Conservation (phyloP, 139 green algal species). For the Spirogloea muscicola region DNA sequence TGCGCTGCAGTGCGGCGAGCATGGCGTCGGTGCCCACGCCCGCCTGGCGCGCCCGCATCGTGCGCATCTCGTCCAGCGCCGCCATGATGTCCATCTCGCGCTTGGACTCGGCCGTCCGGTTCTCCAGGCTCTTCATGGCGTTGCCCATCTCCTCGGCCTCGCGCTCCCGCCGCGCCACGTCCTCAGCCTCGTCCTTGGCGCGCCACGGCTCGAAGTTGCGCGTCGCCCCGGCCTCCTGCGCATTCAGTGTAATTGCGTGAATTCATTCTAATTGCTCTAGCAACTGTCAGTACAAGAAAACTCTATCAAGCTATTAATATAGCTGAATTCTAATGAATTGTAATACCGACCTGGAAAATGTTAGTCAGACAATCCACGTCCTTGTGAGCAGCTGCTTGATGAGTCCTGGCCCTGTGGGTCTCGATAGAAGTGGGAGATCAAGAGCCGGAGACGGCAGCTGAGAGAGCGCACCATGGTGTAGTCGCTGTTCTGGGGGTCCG, state of each 20-base stretch:
- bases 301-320: too few relatives aligned
- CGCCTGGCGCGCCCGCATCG: conserved; percentile 34
- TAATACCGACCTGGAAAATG: too few relatives aligned
- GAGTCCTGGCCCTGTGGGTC: too few relatives aligned
- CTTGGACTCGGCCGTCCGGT: conserved; percentile 85
- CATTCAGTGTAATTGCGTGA: too few relatives aligned
- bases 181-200: conserved; percentile 59
- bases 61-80: conserved; percentile 88
- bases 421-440: too few relatives aligned
- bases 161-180: conserved; percentile 52
- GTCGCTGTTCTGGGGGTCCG: conserved; percentile 90
- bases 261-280: too few relatives aligned
- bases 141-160: conserved; percentile 93
- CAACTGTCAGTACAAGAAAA: too few relatives aligned
- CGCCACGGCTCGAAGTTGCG: conserved; percentile 95
- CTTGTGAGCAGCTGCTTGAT: too few relatives aligned
- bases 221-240: conserved; percentile 85
- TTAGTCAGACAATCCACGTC: too few relatives aligned
- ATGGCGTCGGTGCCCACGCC: conserved; percentile 6
- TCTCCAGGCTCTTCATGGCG: conserved; percentile 94
- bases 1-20: conserved; percentile 5
- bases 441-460: too few relatives aligned
- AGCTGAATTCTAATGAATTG: too few relatives aligned
- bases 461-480: too few relatives aligned
- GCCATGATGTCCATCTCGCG: conserved; percentile 94